Base-by-base conservation (phyloP, 225 moss, liverwort and hornwort genomes). In the Climacium dendroides region DNA sequence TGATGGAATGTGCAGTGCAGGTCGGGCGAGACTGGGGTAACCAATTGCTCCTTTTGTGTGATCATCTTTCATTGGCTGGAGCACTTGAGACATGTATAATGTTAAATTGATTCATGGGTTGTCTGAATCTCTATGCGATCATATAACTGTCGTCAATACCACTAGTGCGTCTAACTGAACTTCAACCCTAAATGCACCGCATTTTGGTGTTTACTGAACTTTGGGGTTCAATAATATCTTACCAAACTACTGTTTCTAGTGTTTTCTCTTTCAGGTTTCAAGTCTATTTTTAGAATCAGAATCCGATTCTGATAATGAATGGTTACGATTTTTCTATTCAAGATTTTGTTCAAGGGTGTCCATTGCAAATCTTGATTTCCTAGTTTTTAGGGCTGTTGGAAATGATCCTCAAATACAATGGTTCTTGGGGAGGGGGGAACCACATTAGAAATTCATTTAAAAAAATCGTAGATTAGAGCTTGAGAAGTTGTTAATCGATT, bases 11-110 rank as follows among this genome's bases (percentile, higher is more conserved):
- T 70, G 96, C 96, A 52, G 90, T 96, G 85, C 89, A 95, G 75
- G 80, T 90, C 62, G 95, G 93, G 13, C 95, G 91, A 85, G 83
- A 88, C 67, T 96, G 96, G 95, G 95, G 97, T 97, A 91, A 94
- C 13, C 60, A 85, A 37, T 47, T 89, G 77, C 73, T 73, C 71
- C 79, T 62, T 59, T 73, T 83, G 17, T 64, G 45, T 70, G 37
- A 54, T 29, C 37, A 78, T 78, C 25, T n/a, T 28, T 41, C 18
- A 23, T 89, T 71, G 26, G 75, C 22, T 59, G 60, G 43, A 86
- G 28, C 83, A 74, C 48, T 28, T 76, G 63, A 57, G 60, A 41
- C 71, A 48, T 58, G 39, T 48, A 60, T 63, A 41, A 50, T 54
- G 59, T 83, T 60, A 43, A 85, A 37, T 37, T 83, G 41, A 72